Evolutionary conservation across 176 grass and related monocot species (phyloP).

Genomic region (Triticum urartu): DNA sequence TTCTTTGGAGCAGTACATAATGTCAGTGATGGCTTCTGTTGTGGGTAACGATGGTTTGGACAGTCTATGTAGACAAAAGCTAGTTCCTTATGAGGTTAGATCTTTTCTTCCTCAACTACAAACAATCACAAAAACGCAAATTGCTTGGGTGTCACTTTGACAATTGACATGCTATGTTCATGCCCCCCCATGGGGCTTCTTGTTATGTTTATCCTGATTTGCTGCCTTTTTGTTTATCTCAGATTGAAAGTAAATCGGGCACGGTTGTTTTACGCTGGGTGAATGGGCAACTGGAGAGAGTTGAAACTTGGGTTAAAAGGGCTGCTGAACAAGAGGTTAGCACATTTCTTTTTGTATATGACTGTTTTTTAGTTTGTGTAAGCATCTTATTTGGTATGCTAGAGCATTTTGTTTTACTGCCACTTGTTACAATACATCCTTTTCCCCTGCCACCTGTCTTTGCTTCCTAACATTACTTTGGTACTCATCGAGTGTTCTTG

Average conservation of each 20-base stretch:
- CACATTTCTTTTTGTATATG: neutral
- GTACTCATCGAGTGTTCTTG: constrained; percentile 5
- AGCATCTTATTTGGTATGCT: neutral
- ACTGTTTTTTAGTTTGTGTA: constrained; percentile 6
- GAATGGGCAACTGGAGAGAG: constrained; percentile 92
- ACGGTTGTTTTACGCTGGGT: constrained; percentile 90
- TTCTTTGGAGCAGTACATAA: constrained; percentile 80
- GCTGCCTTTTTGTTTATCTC: constrained; percentile 13
- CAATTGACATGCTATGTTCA: neutral
- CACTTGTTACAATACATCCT: constrained; percentile 9
- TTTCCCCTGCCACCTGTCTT: constrained; percentile 4
- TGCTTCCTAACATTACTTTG: constrained; percentile 2
- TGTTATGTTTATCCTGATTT: constrained; percentile 22
- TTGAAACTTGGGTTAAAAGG: constrained; percentile 88
- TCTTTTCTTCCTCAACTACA: constrained; percentile 18
- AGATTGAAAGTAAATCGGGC: constrained; percentile 92
- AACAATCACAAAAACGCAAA: constrained; percentile 1
- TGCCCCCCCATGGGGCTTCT: neutral
- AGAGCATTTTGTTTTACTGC: neutral
- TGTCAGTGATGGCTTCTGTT: constrained; percentile 77
- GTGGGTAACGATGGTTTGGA: constrained; percentile 77
- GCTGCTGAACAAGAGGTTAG: constrained; percentile 87
- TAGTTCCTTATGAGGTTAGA: constrained; percentile 76
- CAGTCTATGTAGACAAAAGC: constrained; percentile 68
- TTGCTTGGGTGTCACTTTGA: constrained; percentile 28